These are phyloP conservation scores for Saccharomycopsis microspora DNA, from an alignment of 805 yeast genomes.

Conservation along the genomic window DNA sequence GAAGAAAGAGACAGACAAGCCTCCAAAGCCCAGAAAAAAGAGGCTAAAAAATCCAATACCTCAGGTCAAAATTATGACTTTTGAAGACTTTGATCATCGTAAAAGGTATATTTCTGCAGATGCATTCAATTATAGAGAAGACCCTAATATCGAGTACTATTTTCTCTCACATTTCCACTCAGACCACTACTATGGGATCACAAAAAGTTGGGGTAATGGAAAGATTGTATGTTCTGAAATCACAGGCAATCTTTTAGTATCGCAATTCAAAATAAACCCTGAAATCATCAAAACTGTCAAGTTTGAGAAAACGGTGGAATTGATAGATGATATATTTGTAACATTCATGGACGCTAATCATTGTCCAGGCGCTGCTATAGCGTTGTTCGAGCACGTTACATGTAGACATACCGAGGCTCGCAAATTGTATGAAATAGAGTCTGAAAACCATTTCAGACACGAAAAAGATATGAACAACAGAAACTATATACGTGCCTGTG, in stretches of 20 bases:
- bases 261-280: slow-evolving; percentile 43
- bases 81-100: slow-evolving; percentile 3
- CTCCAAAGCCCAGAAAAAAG: not conserved
- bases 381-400: slow-evolving; percentile 37
- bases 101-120: slow-evolving; percentile 8
- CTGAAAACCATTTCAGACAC: not conserved
- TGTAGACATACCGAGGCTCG: not conserved
- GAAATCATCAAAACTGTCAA: slow-evolving; percentile 30
- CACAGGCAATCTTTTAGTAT: slow-evolving; percentile 46
- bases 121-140: slow-evolving; percentile 13
- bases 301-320: slow-evolving; percentile 27
- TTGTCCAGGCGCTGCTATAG: slow-evolving; percentile 90
- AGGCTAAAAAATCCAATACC: slow-evolving; percentile 13
- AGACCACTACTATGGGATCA: slow-evolving; percentile 86
- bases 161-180: slow-evolving; percentile 81
- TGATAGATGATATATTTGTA: slow-evolving; percentile 36
- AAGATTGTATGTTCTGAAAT: slow-evolving; percentile 60
- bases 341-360: slow-evolving; percentile 79
- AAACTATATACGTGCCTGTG: slow-evolving; percentile 5
- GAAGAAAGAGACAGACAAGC: not conserved
- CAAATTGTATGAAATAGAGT: not conserved
- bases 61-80: slow-evolving; percentile 11
- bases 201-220: slow-evolving; percentile 67
- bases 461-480: slow-evolving; percentile 1
- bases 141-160: slow-evolving; percentile 33